Evolutionary conservation across 371 early-diverging fungal genomes (phyloP).

Genomic region (Funneliformis caledonium): DNA sequence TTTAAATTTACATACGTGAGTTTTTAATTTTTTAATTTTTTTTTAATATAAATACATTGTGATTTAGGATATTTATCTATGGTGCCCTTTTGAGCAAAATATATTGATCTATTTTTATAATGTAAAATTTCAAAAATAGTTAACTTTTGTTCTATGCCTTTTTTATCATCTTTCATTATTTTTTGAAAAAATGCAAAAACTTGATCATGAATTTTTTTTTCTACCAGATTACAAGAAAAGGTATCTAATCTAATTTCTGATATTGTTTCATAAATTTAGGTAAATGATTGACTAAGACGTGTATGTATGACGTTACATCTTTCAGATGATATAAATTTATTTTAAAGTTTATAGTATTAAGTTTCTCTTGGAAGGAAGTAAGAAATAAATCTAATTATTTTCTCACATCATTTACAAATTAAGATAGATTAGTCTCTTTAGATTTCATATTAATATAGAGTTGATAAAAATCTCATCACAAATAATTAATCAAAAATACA

Average conservation of each 20-base stretch:
- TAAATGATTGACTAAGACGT: no score
- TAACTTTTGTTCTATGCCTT: neutral
- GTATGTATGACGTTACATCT: neutral
- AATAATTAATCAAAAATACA: neutral
- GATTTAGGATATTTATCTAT: no score
- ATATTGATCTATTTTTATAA: no score
- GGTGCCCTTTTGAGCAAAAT: no score
- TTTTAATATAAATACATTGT: no score
- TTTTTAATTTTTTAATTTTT: no score
- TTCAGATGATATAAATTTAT: neutral
- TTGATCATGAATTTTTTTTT: conserved; percentile 19
- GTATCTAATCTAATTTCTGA: neutral
- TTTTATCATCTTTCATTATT: neutral
- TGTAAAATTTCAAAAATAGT: conserved; percentile 12
- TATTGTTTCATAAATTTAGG: neutral
- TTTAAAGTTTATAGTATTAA: neutral
- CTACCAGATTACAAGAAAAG: neutral
- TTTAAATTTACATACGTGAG: no score
- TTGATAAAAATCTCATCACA: neutral
- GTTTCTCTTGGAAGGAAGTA: neutral
- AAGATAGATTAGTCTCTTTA: no score
- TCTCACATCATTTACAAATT: no score
- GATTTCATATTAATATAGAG: no score
- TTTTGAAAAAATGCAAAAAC: conserved; percentile 2
- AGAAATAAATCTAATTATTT: conserved; percentile 7